A percentile compares a stretch with the other conserved stretches of the same genome.
These are phyloP conservation scores for Mycena vulgaris DNA, from an alignment of 768 basidiomycete genomes.

Conservation along the genomic window DNA sequence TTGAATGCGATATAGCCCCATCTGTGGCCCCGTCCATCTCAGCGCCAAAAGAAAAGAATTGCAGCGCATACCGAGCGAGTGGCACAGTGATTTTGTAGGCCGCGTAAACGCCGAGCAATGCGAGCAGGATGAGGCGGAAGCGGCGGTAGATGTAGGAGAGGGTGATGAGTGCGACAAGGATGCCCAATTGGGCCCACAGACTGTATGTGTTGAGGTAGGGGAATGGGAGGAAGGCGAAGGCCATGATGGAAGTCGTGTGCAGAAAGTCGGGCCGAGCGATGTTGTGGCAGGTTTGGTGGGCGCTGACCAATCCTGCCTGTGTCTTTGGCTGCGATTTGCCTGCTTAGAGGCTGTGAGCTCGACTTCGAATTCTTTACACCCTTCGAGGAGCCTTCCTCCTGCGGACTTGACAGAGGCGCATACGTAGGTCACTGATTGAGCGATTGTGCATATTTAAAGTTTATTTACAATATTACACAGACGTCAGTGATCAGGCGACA, in stretches of 20 bases:
- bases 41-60: not conserved
- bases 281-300: too few relatives aligned
- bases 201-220: slow-evolving; percentile 28
- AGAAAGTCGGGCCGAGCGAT: not conserved
- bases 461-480: too few relatives aligned
- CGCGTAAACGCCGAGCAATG: slow-evolving; percentile 46
- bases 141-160: slow-evolving; percentile 49
- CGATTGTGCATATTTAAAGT: too few relatives aligned
- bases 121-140: slow-evolving; percentile 48
- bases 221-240: slow-evolving; percentile 40
- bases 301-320: too few relatives aligned
- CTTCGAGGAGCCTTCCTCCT: too few relatives aligned
- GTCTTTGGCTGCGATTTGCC: too few relatives aligned
- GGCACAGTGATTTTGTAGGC: slow-evolving; percentile 46
- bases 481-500: too few relatives aligned
- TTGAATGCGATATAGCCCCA: slow-evolving; percentile 48
- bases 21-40: not conserved
- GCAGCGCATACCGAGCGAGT: slow-evolving; percentile 29
- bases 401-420: too few relatives aligned
- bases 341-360: too few relatives aligned
- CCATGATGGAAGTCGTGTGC: slow-evolving; percentile 31
- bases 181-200: slow-evolving; percentile 32
- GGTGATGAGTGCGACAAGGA: slow-evolving; percentile 42
- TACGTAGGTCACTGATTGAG: too few relatives aligned
- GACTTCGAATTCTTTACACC: too few relatives aligned